These are phyloP conservation scores for Rhodotorula taiwanensis DNA, from an alignment of 768 basidiomycete genomes.

Conservation along the genomic window DNA sequence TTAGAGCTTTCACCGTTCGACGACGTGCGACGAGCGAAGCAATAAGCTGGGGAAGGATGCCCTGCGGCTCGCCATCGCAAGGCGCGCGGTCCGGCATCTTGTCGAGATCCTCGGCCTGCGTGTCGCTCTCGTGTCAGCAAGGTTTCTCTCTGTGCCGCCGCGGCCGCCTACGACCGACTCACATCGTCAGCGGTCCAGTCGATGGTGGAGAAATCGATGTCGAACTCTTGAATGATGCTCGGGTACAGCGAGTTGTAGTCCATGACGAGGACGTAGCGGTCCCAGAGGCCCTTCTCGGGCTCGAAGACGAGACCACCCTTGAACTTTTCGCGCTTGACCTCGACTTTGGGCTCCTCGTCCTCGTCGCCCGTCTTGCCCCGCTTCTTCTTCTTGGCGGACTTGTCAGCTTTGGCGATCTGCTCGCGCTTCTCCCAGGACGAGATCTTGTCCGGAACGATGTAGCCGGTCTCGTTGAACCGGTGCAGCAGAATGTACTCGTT, in stretches of 20 bases:
- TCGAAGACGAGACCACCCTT: constrained; percentile 98
- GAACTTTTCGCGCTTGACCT: constrained; percentile 67
- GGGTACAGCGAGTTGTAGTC: constrained; percentile 99
- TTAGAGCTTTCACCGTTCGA: constrained; percentile 79
- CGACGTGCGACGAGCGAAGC: constrained; percentile 90
- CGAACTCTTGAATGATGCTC: constrained; percentile 98
- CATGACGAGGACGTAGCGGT: constrained; percentile 96
- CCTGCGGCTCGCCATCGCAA: constrained; percentile 60
- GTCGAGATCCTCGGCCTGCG: constrained; percentile 60
- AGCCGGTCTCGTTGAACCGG: constrained; percentile 93
- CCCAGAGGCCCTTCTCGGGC: constrained; percentile 91
- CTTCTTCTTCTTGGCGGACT: constrained; percentile 45
- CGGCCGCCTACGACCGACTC: too few relatives aligned
- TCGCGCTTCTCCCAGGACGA: constrained; percentile 66
- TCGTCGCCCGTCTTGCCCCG: constrained; percentile 53
- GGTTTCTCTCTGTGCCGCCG: too few relatives aligned
- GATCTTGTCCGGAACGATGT: constrained; percentile 87
- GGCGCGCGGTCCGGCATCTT: constrained; percentile 80
- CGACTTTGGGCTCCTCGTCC: constrained; percentile 27
- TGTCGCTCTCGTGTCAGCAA: constrained; percentile 17
- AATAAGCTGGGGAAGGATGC: constrained; percentile 93
- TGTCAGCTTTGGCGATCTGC: constrained; percentile 45
- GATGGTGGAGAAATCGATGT: constrained; percentile 97
- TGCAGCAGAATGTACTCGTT: constrained; percentile 98
- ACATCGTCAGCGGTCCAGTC: constrained; percentile 50